Evolutionary conservation across 2,329 filamentous ascomycete species (phyloP).

Genomic region (Penicillium sp.): DNA sequence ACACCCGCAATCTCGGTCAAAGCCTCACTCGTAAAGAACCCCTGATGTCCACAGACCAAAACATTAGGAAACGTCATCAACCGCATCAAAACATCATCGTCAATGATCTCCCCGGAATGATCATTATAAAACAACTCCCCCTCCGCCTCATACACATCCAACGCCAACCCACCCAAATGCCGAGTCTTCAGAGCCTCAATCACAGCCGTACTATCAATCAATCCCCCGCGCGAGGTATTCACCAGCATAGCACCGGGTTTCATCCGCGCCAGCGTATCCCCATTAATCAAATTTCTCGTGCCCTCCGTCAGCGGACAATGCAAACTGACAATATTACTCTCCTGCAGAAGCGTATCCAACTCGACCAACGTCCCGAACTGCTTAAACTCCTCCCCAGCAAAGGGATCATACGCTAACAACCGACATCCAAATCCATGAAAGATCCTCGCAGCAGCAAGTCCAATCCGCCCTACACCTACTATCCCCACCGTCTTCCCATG

Average conservation of each 20-base stretch:
- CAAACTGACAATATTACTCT: slow-evolving; percentile 67
- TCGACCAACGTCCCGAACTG: slow-evolving; percentile 58
- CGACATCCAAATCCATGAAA: slow-evolving; percentile 69
- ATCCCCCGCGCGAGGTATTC: slow-evolving; percentile 69
- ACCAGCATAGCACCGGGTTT: slow-evolving; percentile 67
- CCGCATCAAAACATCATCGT: slow-evolving; percentile 70
- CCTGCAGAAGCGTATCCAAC: slow-evolving; percentile 61
- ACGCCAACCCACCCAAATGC: slow-evolving; percentile 66
- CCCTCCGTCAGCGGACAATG: slow-evolving; percentile 69
- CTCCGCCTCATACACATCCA: slow-evolving; percentile 74
- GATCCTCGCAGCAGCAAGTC: slow-evolving; percentile 66
- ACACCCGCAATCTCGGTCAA: slow-evolving; percentile 67
- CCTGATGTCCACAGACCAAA: slow-evolving; percentile 70
- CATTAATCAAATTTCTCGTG: slow-evolving; percentile 68
- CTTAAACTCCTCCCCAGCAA: slow-evolving; percentile 56
- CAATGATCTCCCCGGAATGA: slow-evolving; percentile 67
- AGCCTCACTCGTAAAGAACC: slow-evolving; percentile 72
- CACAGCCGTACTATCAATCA: slow-evolving; percentile 66
- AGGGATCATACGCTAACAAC: slow-evolving; percentile 67
- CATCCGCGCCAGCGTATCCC: slow-evolving; percentile 59
- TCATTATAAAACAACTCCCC: slow-evolving; percentile 67
- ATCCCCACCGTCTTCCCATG: slow-evolving; percentile 70
- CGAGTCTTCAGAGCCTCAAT: slow-evolving; percentile 66
- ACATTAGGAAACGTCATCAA: slow-evolving; percentile 73
- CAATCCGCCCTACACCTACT: slow-evolving; percentile 70